A percentile compares a stretch with the other conserved stretches of the same genome.
phyloP scores from a whole-genome alignment of 2,329 filamentous ascomycete genomes.

The Fusarium veterinarium region DNA sequence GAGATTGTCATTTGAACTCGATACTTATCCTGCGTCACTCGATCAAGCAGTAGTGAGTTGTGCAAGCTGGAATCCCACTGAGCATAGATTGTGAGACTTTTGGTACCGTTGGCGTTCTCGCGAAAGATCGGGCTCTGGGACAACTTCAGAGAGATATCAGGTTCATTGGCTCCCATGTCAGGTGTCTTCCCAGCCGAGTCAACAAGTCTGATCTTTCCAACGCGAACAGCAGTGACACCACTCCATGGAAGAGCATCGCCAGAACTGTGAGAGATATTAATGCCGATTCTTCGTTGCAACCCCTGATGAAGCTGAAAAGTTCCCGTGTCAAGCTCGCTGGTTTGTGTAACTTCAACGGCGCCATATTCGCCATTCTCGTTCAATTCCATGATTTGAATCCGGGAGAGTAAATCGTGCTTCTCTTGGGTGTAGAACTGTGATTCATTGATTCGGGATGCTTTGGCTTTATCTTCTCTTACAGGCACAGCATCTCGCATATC shows the following conservation, averaged over 20 bases:
- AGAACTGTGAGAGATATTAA: slow-evolving; percentile 92
- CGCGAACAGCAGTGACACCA: slow-evolving; percentile 79
- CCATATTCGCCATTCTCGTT: slow-evolving; percentile 91
- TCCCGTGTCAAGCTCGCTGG: slow-evolving; percentile 83
- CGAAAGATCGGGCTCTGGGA: slow-evolving; percentile 82
- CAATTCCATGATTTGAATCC: slow-evolving; percentile 90
- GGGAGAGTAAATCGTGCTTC: slow-evolving; percentile 89
- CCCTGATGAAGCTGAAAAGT: slow-evolving; percentile 97
- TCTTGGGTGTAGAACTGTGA: slow-evolving; percentile 94
- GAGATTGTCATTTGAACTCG: slow-evolving; percentile 87
- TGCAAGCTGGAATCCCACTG: slow-evolving; percentile 98
- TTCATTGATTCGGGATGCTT: slow-evolving; percentile 81
- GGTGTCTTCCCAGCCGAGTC: slow-evolving; percentile 88
- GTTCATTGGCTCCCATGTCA: slow-evolving; percentile 77
- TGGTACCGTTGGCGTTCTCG: slow-evolving; percentile 90
- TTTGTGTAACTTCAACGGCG: slow-evolving; percentile 92
- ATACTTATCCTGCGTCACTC: slow-evolving; percentile 91
- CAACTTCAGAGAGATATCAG: slow-evolving; percentile 81
- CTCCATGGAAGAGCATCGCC: slow-evolving; percentile 91
- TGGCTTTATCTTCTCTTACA: slow-evolving; percentile 62
- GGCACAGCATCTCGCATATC: slow-evolving; percentile 88
- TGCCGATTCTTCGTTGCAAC: slow-evolving; percentile 85
- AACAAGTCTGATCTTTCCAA: slow-evolving; percentile 84
- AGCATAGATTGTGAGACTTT: slow-evolving; percentile 84
- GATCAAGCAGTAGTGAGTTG: slow-evolving; percentile 90